These are phyloP conservation scores for Penicillium oxalicum DNA, from an alignment of 2,329 filamentous ascomycete genomes.

Conservation along the genomic window DNA sequence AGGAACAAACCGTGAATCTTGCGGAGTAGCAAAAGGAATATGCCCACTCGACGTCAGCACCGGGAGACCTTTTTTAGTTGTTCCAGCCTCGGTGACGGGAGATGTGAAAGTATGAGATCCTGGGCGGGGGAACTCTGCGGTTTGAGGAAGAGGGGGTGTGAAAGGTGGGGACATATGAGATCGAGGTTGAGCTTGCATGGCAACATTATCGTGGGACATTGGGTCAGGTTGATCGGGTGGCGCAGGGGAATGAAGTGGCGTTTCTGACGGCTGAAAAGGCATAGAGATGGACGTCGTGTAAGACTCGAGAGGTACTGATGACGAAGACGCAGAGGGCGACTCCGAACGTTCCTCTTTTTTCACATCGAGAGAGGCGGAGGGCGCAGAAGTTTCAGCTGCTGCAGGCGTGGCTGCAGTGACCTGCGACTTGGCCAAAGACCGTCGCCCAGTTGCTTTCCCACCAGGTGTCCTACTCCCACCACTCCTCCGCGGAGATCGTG, in stretches of 20 bases:
- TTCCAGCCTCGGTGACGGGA: conserved; percentile 21
- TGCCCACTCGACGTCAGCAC: conserved; percentile 44
- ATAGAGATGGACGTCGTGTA: no score
- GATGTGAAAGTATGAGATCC: conserved; percentile 26
- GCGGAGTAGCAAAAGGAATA: conserved; percentile 36
- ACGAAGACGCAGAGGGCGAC: no score
- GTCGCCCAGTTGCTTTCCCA: conserved; percentile 4
- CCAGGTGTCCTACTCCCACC: conserved; percentile 14
- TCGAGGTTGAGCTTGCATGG: not conserved
- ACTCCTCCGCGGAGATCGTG: conserved; percentile 28
- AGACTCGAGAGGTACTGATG: no score
- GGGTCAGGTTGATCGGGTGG: not conserved
- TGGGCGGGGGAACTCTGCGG: conserved; percentile 8
- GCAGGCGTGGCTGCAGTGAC: conserved; percentile 1
- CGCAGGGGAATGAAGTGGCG: not conserved
- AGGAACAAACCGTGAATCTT: no score
- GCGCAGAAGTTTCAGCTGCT: not conserved
- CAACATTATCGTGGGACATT: no score
- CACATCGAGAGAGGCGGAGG: not conserved
- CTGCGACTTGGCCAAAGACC: conserved; percentile 8
- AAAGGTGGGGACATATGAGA: conserved; percentile 21
- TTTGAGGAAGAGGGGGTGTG: conserved; percentile 14
- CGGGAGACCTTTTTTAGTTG: conserved; percentile 42
- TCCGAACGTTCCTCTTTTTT: no score
- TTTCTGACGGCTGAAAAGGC: no score